phyloP scores from a whole-genome alignment of 805 yeast species.

The Isabelozyma gotoi region DNA sequence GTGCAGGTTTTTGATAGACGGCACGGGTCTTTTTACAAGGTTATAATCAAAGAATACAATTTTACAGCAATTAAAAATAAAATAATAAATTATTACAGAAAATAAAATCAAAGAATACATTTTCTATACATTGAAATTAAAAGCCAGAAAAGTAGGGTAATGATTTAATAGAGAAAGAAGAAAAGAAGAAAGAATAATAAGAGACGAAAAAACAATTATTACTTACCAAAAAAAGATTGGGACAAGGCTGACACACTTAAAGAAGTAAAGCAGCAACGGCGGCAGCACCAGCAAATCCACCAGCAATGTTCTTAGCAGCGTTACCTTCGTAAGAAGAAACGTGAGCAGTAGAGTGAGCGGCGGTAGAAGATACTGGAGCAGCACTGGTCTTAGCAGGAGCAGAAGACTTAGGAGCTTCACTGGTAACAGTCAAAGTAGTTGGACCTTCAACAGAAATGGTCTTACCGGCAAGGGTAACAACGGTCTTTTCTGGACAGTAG shows the following conservation, averaged over 20 bases:
- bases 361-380: conserved; percentile 23
- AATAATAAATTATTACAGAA: too few relatives aligned
- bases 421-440: conserved; percentile 76
- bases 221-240: too few relatives aligned
- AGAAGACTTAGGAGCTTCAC: conserved; percentile 68
- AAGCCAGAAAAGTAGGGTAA: too few relatives aligned
- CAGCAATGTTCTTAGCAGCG: conserved; percentile 4
- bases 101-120: too few relatives aligned
- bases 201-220: too few relatives aligned
- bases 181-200: too few relatives aligned
- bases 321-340: conserved; percentile 17
- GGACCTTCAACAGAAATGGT: conserved; percentile 70
- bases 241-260: too few relatives aligned
- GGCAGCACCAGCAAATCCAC: conserved; percentile 5
- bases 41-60: neutral
- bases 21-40: neutral
- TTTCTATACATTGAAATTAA: too few relatives aligned
- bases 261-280: conserved; percentile 9
- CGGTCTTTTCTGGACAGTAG: conserved; percentile 74
- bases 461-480: conserved; percentile 42
- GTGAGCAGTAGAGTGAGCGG: conserved; percentile 1
- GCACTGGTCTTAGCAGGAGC: conserved; percentile 39
- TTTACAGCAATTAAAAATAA: too few relatives aligned
- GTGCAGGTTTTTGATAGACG: neutral
- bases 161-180: too few relatives aligned